phyloP scores from a whole-genome alignment of 2,329 filamentous ascomycete species.

The Diaporthe sp. region DNA sequence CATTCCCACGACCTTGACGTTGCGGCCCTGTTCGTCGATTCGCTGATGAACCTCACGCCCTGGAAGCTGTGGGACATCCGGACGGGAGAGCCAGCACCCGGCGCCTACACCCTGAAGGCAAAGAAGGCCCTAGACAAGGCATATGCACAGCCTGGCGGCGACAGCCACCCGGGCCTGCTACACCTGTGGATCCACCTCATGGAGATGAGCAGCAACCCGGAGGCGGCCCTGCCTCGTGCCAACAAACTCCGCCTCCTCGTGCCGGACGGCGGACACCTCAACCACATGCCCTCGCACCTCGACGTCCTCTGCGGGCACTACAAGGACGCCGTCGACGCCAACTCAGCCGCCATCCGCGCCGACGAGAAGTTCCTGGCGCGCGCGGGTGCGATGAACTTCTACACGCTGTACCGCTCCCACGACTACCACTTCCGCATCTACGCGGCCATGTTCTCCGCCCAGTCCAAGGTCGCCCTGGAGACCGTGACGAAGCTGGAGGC shows the following conservation, averaged over 20 bases:
- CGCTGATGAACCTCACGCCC: conserved; percentile 60
- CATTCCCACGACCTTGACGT: conserved; percentile 48
- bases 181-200: conserved; percentile 63
- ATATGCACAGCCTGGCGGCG: conserved; percentile 57
- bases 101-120: conserved; percentile 66
- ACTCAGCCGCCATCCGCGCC: conserved; percentile 72
- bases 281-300: conserved; percentile 77
- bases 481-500: conserved; percentile 69
- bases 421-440: conserved; percentile 82
- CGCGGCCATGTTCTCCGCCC: conserved; percentile 80
- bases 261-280: conserved; percentile 75
- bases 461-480: conserved; percentile 70
- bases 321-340: conserved; percentile 71
- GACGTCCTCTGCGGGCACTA: conserved; percentile 81
- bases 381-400: conserved; percentile 75
- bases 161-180: conserved; percentile 69
- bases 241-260: conserved; percentile 72
- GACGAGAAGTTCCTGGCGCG: conserved; percentile 73
- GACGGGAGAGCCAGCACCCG: conserved; percentile 56
- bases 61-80: conserved; percentile 57
- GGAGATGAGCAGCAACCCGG: conserved; percentile 69
- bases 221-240: conserved; percentile 69
- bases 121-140: conserved; percentile 69
- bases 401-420: conserved; percentile 80
- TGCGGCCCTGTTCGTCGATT: conserved; percentile 60